These are phyloP conservation scores for Boletus rubropictus DNA, from an alignment of 768 basidiomycete genomes.

Conservation along the genomic window DNA sequence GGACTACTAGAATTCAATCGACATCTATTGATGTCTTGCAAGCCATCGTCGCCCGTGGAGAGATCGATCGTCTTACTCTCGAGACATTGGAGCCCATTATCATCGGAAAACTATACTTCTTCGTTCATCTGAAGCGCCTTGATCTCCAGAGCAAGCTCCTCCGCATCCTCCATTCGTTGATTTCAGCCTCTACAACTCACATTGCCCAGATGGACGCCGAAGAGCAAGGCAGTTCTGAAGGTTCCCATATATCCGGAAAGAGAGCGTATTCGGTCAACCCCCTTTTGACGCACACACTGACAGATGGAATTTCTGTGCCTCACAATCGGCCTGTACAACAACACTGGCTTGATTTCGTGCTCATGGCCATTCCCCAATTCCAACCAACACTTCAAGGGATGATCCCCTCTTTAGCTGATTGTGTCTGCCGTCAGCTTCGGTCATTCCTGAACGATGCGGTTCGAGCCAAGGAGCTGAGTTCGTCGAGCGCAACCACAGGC, in stretches of 20 bases:
- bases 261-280: constrained; percentile 54
- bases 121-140: constrained; percentile 61
- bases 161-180: constrained; percentile 81
- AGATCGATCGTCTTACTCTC: constrained; percentile 55
- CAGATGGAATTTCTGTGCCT: constrained; percentile 68
- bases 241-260: constrained; percentile 28
- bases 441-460: constrained; percentile 51
- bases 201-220: constrained; percentile 26
- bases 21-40: constrained; percentile 79
- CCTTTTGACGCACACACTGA: constrained; percentile 68
- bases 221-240: constrained; percentile 32
- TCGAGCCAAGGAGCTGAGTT: constrained; percentile 36
- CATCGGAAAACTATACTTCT: constrained; percentile 69
- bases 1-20: constrained; percentile 65
- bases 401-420: constrained; percentile 71
- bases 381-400: constrained; percentile 62
- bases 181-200: constrained; percentile 53
- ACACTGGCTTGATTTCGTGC: constrained; percentile 95
- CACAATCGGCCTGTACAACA: constrained; percentile 79
- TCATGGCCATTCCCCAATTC: constrained; percentile 86
- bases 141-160: constrained; percentile 92
- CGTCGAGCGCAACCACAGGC: constrained; percentile 39
- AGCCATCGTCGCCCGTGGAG: constrained; percentile 73
- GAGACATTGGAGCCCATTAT: constrained; percentile 66
- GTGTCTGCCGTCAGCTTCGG: constrained; percentile 67